Conservation (phyloP, 192 early-diverging fungal species). For the Phlyctochytrium bullatum region DNA sequence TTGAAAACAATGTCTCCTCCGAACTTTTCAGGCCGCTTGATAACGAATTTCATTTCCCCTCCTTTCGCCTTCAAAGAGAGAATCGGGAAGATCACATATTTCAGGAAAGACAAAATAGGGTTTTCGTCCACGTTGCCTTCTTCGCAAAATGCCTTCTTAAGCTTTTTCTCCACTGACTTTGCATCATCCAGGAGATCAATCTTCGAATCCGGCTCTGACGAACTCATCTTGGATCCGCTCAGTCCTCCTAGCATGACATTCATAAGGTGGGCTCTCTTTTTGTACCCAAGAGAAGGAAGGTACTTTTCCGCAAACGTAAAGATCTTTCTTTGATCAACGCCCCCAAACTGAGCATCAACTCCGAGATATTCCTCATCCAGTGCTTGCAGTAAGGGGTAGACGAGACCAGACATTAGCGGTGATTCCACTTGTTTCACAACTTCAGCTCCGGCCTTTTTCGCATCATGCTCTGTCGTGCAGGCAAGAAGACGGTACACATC, state of each 20-base stretch:
- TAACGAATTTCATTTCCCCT: slow-evolving; percentile 39
- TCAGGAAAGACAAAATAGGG: slow-evolving; percentile 87
- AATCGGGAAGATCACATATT: slow-evolving; percentile 87
- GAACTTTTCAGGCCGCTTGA: slow-evolving; percentile 82
- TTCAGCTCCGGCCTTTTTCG: slow-evolving; percentile 97
- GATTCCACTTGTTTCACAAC: slow-evolving; percentile 95
- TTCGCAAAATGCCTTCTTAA: slow-evolving; percentile 96
- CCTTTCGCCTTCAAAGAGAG: slow-evolving; percentile 57
- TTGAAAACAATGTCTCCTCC: slow-evolving; percentile 84
- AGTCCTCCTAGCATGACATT: slow-evolving; percentile 97
- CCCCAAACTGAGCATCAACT: slow-evolving; percentile 84
- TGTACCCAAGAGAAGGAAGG: slow-evolving; percentile 89
- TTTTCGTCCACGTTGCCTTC: slow-evolving; percentile 91
- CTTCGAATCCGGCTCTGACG: slow-evolving; percentile 96
- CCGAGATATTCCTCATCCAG: slow-evolving; percentile 96
- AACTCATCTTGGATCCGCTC: slow-evolving; percentile 91
- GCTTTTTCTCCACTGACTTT: slow-evolving; percentile 76
- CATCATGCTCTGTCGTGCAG: slow-evolving; percentile 87
- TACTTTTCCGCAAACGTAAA: slow-evolving; percentile 97
- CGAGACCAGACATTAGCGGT: slow-evolving; percentile 85
- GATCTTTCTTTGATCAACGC: slow-evolving; percentile 99
- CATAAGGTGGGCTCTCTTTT: slow-evolving; percentile 97
- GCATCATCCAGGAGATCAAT: slow-evolving; percentile 90
- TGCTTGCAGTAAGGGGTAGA: slow-evolving; percentile 97
- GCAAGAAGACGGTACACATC: slow-evolving; percentile 88